These are phyloP conservation scores for Trichoderma breve DNA, from an alignment of 2,329 filamentous ascomycete species.

Conservation along the genomic window DNA sequence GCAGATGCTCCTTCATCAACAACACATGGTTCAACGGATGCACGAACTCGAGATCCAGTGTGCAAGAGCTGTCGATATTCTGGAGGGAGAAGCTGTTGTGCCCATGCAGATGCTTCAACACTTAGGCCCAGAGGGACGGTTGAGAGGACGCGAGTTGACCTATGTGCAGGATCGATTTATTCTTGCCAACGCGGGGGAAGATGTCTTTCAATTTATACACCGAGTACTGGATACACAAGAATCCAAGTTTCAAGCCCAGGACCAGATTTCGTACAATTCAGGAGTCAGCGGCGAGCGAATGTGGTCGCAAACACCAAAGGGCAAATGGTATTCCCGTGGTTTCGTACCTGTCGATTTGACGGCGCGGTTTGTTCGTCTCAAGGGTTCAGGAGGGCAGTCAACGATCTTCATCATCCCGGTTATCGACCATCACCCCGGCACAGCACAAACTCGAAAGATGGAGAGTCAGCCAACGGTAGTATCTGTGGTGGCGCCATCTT, in stretches of 20 bases:
- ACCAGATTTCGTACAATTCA: slow-evolving; percentile 34
- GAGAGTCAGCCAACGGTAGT: slow-evolving; percentile 44
- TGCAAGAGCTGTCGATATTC: slow-evolving; percentile 48
- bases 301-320: slow-evolving; percentile 30
- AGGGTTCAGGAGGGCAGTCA: slow-evolving; percentile 39
- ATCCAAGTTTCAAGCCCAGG: slow-evolving; percentile 36
- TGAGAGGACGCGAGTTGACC: slow-evolving; percentile 50
- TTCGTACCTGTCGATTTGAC: slow-evolving; percentile 49
- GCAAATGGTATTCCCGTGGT: slow-evolving; percentile 39
- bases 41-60: slow-evolving; percentile 57
- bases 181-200: slow-evolving; percentile 53
- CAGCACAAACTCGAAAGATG: slow-evolving; percentile 43
- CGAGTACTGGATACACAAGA: slow-evolving; percentile 52
- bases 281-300: slow-evolving; percentile 44
- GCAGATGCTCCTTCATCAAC: slow-evolving; percentile 55
- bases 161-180: slow-evolving; percentile 57
- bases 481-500: slow-evolving; percentile 31
- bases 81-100: slow-evolving; percentile 49
- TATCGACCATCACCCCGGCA: slow-evolving; percentile 45
- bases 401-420: slow-evolving; percentile 55
- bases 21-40: slow-evolving; percentile 52
- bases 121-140: slow-evolving; percentile 51
- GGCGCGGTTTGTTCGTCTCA: slow-evolving; percentile 54
- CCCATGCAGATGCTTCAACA: slow-evolving; percentile 52
- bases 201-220: slow-evolving; percentile 48